Conservation (phyloP, 164 flowering plant genomes). For the Tinospora cordifolia region DNA sequence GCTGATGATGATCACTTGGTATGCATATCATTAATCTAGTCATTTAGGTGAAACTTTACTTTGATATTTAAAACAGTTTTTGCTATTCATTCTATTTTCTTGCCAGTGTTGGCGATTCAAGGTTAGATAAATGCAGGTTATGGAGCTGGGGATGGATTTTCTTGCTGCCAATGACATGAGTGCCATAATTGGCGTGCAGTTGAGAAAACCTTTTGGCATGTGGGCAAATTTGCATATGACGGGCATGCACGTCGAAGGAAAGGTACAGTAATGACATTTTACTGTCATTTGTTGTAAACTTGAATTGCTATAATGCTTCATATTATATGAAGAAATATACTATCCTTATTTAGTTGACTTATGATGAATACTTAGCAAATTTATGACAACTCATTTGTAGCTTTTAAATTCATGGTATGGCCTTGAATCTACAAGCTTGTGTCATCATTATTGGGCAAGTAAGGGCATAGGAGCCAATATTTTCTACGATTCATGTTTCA, state of each 20-base stretch:
- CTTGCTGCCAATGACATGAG: slow-evolving; percentile 90
- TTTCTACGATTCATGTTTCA: not conserved
- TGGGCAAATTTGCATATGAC: slow-evolving; percentile 81
- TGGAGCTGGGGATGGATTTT: slow-evolving; percentile 93
- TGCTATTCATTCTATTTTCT: not conserved
- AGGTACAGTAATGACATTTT: slow-evolving; percentile 36
- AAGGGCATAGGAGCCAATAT: not conserved
- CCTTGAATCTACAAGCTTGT: not conserved
- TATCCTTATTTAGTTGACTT: not conserved
- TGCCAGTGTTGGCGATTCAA: not conserved
- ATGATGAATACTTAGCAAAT: not conserved
- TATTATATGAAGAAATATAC: not conserved
- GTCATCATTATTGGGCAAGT: not conserved
- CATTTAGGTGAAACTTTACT: not conserved
- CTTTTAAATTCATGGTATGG: not conserved
- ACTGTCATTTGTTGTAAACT: not conserved
- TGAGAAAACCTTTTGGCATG: slow-evolving; percentile 79
- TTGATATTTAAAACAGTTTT: not conserved
- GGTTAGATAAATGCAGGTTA: slow-evolving; percentile 41
- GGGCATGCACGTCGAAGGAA: slow-evolving; percentile 96
- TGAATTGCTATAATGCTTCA: not conserved
- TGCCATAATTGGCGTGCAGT: slow-evolving; percentile 71
- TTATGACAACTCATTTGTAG: not conserved
- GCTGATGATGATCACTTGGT: slow-evolving; percentile 93
- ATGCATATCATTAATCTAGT: slow-evolving; percentile 7